These are phyloP conservation scores for Phytophthora pluvialis DNA, from an alignment of 352 stramenopile species.

Conservation along the genomic window DNA sequence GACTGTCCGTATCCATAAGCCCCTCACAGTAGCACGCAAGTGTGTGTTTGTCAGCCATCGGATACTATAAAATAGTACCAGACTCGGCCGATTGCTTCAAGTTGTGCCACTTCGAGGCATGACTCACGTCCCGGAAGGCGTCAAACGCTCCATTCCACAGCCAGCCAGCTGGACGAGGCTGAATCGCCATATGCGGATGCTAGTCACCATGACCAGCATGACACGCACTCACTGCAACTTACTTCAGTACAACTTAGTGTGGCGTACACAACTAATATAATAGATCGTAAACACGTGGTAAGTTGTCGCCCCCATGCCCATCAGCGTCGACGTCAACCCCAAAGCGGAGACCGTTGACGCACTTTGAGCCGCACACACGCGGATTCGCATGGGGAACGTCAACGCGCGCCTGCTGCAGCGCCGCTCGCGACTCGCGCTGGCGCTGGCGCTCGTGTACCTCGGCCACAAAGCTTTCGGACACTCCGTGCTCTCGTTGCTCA, in stretches of 20 bases:
- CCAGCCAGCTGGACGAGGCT: not conserved
- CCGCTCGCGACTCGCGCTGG: constrained; percentile 14
- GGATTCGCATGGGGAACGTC: constrained; percentile 28
- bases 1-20: constrained; percentile 13
- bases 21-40: not conserved
- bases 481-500: constrained; percentile 18
- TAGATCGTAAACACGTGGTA: constrained; percentile 43
- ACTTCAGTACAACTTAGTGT: constrained; percentile 48
- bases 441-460: constrained; percentile 21
- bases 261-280: constrained; percentile 52
- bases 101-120: constrained; percentile 1
- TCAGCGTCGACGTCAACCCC: constrained; percentile 22
- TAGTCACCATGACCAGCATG: constrained; percentile 20
- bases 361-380: constrained; percentile 28
- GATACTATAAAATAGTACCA: not conserved
- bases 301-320: constrained; percentile 20
- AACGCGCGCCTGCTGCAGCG: constrained; percentile 14
- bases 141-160: constrained; percentile 20
- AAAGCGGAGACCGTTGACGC: constrained; percentile 1
- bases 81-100: constrained; percentile 16
- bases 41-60: constrained; percentile 1
- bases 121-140: not conserved
- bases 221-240: constrained; percentile 44
- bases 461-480: constrained; percentile 21
- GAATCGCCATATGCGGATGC: constrained; percentile 4